Conservation (phyloP, 805 yeast species). For the Yarrowia porcina region DNA sequence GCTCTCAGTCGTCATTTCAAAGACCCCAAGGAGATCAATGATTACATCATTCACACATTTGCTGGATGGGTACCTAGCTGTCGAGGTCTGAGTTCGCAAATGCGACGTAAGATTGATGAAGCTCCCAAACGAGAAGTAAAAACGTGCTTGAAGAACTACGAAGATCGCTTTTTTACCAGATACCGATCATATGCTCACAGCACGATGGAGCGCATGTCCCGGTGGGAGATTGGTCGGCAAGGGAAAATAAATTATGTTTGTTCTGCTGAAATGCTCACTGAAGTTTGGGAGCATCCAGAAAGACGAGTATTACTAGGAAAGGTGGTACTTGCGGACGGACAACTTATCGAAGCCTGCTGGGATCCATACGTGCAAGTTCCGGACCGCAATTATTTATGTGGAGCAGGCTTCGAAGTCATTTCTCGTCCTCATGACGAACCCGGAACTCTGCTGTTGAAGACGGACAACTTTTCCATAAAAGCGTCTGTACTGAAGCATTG, state of each 20-base stretch:
- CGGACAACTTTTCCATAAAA: neutral
- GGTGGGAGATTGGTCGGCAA: neutral
- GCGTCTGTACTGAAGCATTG: neutral
- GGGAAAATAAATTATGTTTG: slow-evolving; percentile 48
- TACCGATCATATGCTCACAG: neutral
- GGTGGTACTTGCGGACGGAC: slow-evolving; percentile 58
- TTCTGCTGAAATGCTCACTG: slow-evolving; percentile 61
- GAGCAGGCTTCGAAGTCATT: neutral
- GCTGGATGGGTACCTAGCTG: slow-evolving; percentile 4
- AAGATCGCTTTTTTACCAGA: neutral
- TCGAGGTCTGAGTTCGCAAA: slow-evolving; percentile 8
- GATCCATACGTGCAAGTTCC: too few relatives aligned
- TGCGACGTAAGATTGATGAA: slow-evolving; percentile 5
- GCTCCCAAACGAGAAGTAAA: neutral
- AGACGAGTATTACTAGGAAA: slow-evolving; percentile 45
- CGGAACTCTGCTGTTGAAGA: neutral
- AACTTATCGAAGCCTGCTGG: neutral
- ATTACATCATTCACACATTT: slow-evolving; percentile 8
- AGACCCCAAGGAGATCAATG: slow-evolving; percentile 9
- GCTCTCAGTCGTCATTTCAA: neutral
- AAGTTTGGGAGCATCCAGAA: slow-evolving; percentile 63
- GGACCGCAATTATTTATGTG: neutral
- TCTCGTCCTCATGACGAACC: neutral
- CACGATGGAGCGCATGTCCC: neutral
- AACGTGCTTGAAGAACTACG: neutral